Base-by-base conservation (phyloP, 2,329 filamentous ascomycete species). In the Lasiodiplodia hormozganensis region DNA sequence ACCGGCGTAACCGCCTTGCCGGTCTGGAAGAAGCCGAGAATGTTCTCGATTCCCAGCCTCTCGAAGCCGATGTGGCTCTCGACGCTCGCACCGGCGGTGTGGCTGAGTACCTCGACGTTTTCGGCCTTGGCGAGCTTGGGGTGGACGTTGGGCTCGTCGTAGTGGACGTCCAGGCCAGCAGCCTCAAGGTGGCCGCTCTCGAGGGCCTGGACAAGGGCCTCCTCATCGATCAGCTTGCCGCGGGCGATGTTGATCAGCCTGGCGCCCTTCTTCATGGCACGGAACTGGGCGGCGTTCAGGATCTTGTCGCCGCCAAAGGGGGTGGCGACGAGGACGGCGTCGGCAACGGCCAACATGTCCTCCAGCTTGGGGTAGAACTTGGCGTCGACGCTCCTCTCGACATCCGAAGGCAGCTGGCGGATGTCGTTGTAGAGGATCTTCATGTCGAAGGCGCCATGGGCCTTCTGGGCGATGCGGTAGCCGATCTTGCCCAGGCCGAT, bases 11-110 rank as follows among this genome's bases (percentile, higher is more conserved):
- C 77, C 2, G 87, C 78, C 69, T 84, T 78, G 2, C 80, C 79
- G 0, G 85, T 85, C 2, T 77, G 76, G 67, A 90, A 74, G 68
- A 89, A 89, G 0, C 85, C 85, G 78, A 90, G 80, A 62, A 92
- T 84, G 75, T 92, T 92, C 73, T 87, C 82, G 85, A 92, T 90
- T 40, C 86, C 87, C 75, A 91, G 74, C 76, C 87, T 84, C 80
- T 92, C 89, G 71, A 91, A 90, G 4, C 87, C 88, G n/a, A 85
- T 76, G 73, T 89, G 88, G 70, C 89, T 89, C 76, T 90, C 88
- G 16, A 90, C 82, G 43, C 88, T 90, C 3, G 88, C 88, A 0
- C 89, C 89, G 1, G 89, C 89, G 71, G 90, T 90, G 75, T 91
- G 90, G 65, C 87, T 87, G n/a, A 89, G 87, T 67, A 91, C 75